Base-by-base conservation (phyloP, 768 basidiomycete species). In the Pholiota conissans region DNA sequence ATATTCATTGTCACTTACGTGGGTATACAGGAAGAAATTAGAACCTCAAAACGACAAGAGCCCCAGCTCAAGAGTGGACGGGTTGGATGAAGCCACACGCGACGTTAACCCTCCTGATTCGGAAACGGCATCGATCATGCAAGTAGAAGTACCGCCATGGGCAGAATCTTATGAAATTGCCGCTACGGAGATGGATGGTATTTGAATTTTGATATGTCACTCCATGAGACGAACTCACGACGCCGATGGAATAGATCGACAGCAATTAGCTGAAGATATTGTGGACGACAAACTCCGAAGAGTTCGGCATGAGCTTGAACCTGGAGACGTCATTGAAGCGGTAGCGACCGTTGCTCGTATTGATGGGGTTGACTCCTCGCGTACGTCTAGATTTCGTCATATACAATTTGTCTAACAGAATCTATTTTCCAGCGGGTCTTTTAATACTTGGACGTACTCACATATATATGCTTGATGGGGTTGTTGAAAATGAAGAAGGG, bases 281-380 rank as follows among this genome's bases (percentile, higher is more conserved):
- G 78, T 85, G 1, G 94, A 95, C 46, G 93, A 96, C 71, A 96
- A 93, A 65, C 88, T 94, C 69, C 84, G 94, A 16, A 78, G 92
- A 55, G 86, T 97, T 6, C 81, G 93, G 37, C 91, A 93, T 65
- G 89, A 94, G 57, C 77, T 96, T 24, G 91, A 95, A 67, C 85
- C 91, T 22, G 91, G 92, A 3, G 95, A 98, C 69, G 82, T 94
- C 7, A 91, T 98, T 32, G 91, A 95, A 61, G 91, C 86, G 13
- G 85, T 91, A 6, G 82, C 82, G 52, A 98, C 95, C 10, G 91
- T 95, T 47, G 91, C 92, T 5, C 84, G 93, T 11, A 85, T 97
- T 49, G 86, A 85, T 13, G 95, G 95, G 1, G 92, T 98, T 3
- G 95, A 97, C 71, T 92, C 93, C 14, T 93, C 88, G 58, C 93